phyloP scores from a whole-genome alignment of 2,329 filamentous ascomycete genomes.

The Botrytis medusae region DNA sequence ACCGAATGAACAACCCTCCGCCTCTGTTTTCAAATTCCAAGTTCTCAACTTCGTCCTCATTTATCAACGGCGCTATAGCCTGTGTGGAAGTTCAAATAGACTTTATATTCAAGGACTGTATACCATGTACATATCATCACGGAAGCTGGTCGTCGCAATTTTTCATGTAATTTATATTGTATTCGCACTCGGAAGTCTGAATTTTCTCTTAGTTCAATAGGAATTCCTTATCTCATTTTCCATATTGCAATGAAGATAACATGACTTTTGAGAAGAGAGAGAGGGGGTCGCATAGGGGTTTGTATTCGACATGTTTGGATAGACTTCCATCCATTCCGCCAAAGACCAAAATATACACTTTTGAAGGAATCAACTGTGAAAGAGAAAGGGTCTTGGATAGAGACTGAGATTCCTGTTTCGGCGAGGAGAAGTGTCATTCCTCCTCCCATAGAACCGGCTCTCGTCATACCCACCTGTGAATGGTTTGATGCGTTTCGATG shows the following conservation, averaged over 20 bases:
- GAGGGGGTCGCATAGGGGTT: conserved; percentile 44
- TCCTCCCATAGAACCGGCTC: conserved; percentile 56
- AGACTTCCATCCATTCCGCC: too few relatives aligned
- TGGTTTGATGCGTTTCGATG: neutral
- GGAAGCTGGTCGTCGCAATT: neutral
- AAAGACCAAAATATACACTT: too few relatives aligned
- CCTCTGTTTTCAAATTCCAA: neutral
- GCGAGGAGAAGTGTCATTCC: conserved; percentile 59
- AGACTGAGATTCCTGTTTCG: conserved; percentile 55
- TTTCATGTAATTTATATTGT: neutral
- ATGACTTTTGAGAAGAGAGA: conserved; percentile 49
- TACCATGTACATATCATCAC: neutral
- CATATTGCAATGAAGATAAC: conserved; percentile 54
- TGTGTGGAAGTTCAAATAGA: neutral
- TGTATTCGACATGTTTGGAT: conserved; percentile 46
- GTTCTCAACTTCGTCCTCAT: neutral
- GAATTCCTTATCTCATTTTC: conserved; percentile 25
- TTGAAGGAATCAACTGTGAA: conserved; percentile 42
- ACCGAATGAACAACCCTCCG: too few relatives aligned
- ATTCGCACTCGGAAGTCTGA: neutral
- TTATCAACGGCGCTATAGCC: neutral
- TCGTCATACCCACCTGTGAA: conserved; percentile 54
- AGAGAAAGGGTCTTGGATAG: conserved; percentile 55
- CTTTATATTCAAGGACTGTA: neutral
- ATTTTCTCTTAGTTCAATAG: neutral